phyloP scores from a whole-genome alignment of 2,329 filamentous ascomycete species.

The Plectosphaerella plurivora region DNA sequence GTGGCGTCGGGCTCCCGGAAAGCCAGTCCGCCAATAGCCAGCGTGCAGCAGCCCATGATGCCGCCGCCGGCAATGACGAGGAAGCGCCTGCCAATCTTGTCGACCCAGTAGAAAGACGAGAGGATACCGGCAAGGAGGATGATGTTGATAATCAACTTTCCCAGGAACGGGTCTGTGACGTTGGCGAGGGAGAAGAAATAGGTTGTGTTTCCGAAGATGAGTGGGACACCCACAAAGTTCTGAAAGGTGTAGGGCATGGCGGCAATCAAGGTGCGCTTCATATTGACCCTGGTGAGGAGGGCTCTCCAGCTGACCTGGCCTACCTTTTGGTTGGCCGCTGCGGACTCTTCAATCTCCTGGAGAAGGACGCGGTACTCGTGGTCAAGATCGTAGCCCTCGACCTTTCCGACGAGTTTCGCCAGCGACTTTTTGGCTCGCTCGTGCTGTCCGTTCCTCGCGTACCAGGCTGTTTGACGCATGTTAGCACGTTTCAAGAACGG shows the following conservation, averaged over 20 bases:
- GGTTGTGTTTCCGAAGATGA: constrained; percentile 16
- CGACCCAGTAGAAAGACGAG: constrained; percentile 12
- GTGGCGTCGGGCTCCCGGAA: not conserved
- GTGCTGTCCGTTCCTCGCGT: not conserved
- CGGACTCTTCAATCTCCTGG: not conserved
- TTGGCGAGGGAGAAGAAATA: constrained; percentile 17
- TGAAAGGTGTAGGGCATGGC: constrained; percentile 6
- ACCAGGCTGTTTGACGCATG: not conserved
- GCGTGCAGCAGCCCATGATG: not conserved
- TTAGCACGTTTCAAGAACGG: not conserved
- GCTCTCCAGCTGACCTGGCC: not conserved
- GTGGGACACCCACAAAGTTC: constrained; percentile 15
- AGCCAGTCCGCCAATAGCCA: not conserved
- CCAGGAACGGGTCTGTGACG: constrained; percentile 15
- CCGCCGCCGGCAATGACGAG: not conserved
- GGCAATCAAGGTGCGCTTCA: not conserved
- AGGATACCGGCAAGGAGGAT: constrained; percentile 11
- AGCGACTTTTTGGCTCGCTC: not conserved
- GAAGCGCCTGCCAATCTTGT: constrained; percentile 12
- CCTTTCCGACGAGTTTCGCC: not conserved
- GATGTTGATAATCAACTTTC: constrained; percentile 12
- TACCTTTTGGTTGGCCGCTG: not conserved
- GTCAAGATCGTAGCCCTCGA: not conserved
- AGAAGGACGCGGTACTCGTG: not conserved
- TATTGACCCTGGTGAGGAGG: not conserved